Base-by-base conservation (phyloP, 352 stramenopile species). In the Plasmopara halstedii region DNA sequence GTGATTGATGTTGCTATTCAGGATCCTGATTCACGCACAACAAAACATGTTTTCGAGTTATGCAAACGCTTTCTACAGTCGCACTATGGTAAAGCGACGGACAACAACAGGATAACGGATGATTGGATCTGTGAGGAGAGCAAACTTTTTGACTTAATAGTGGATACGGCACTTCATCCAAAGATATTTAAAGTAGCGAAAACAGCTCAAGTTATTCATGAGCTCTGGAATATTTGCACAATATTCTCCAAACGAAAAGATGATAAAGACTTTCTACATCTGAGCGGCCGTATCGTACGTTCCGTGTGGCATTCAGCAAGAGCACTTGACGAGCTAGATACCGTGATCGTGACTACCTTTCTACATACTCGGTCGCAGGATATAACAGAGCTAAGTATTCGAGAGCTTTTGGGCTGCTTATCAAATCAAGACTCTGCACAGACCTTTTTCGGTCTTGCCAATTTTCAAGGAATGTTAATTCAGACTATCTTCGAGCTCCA, bases 391-490 rank as follows among this genome's bases (percentile, higher is more conserved):
- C 2, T 34, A 22, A 44, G 19, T 23, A 53, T 48, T 39, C 42
- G 22, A 15, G 23, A 49, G 14, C 7, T 62, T 33, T 18, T 58
- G 7, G 31, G 22, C 6, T 43, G 13, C 41, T 43, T 66, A 22
- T 52, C 52, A 25, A 18, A 26, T 23, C 48, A 35, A 8, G 8
- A 25, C 18, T 22, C 22, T 34, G 29, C 57, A 13, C 23, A 33
- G 15, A 17, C 9, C 31, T 50, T 58, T 53, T 69, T 73, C 17
- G 23, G 31, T 2, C 50, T 46, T 11, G 32, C 47, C n/a, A 11
- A 9, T n/a, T 17, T 70, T 0, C 60, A 73, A 46, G 11, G 14
- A 10, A 46, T 33, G 0, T 18, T 64, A 20, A 27, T 3, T 14
- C 45, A 44, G 26, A 33, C 39, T 10, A 18, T 58, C n/a, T 36